Percentiles rank a stretch among this genome's conserved stretches.
phyloP scores from a whole-genome alignment of 257 asterid species.

The Capsicum baccatum region DNA sequence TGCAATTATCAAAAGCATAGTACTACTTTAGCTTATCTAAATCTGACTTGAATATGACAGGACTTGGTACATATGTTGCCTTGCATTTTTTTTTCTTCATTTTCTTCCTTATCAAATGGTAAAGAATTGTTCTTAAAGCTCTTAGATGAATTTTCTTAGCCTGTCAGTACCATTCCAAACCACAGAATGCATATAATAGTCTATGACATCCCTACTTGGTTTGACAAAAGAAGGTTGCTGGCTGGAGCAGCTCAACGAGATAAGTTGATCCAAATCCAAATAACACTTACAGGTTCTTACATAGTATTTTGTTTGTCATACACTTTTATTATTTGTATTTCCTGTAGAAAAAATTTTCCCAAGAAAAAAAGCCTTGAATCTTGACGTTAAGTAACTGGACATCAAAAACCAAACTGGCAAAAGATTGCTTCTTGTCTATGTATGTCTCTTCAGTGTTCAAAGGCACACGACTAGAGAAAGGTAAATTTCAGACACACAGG shows the following conservation, averaged over 20 bases:
- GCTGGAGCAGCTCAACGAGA: too few species aligned
- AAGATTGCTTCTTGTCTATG: not conserved
- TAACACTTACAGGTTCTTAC: not conserved
- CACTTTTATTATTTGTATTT: too few species aligned
- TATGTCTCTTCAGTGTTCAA: too few species aligned
- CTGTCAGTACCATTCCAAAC: not conserved
- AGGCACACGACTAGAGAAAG: not conserved
- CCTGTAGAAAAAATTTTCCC: not conserved
- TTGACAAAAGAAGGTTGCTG: not conserved
- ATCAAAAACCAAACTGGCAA: not conserved
- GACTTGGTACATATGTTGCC: not conserved
- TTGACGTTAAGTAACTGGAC: not conserved
- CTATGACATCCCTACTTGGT: not conserved
- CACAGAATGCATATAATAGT: not conserved
- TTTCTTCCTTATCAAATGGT: not conserved
- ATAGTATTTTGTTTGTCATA: too few species aligned
- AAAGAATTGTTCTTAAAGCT: not conserved
- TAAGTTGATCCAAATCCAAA: not conserved
- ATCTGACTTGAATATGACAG: not conserved
- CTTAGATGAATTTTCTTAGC: not conserved
- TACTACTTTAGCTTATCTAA: not conserved
- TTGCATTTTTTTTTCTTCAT: not conserved
- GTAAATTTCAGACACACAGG: not conserved
- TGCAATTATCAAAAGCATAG: slow-evolving; percentile 3
- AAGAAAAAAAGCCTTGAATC: not conserved